Evolutionary conservation across 2,329 filamentous ascomycete genomes (phyloP).

Genomic region (Zasmidium citrigriseum): DNA sequence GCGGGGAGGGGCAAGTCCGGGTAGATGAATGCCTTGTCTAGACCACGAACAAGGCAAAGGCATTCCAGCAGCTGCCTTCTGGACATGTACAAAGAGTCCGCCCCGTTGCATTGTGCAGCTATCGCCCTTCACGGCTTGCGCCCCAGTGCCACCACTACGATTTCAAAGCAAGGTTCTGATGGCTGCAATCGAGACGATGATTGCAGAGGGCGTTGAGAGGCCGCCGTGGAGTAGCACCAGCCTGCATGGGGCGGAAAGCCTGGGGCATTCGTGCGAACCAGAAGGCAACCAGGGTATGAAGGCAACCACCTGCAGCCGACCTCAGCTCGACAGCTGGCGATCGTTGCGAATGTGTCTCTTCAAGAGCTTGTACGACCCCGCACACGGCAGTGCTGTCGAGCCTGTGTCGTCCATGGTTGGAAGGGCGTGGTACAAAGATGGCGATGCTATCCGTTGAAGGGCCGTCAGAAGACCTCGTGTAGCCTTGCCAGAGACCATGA

Average conservation of each 20-base stretch:
- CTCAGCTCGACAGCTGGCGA: background rate
- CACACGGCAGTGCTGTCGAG: background rate
- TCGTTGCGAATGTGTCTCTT: background rate
- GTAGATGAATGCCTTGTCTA: background rate
- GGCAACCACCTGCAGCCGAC: conserved; percentile 2
- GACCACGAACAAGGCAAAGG: background rate
- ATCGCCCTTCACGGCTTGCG: background rate
- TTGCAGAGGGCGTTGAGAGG: conserved; percentile 1
- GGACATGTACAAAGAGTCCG: background rate
- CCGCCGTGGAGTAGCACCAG: background rate
- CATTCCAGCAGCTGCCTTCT: conserved; percentile 4
- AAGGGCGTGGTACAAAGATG: background rate
- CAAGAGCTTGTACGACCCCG: conserved; percentile 6
- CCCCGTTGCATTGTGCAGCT: conserved; percentile 2
- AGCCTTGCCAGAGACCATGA: background rate
- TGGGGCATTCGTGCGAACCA: conserved; percentile 4
- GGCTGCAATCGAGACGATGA: background rate
- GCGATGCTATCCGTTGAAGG: background rate
- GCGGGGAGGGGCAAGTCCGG: background rate
- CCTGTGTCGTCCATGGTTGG: background rate
- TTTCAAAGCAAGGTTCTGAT: background rate
- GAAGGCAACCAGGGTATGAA: conserved; percentile 5
- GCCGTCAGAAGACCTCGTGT: background rate
- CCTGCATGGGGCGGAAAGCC: conserved; percentile 5
- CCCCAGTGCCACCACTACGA: background rate